phyloP scores from a whole-genome alignment of 2,329 filamentous ascomycete species.

The Cladosporium sphaerospermum region DNA sequence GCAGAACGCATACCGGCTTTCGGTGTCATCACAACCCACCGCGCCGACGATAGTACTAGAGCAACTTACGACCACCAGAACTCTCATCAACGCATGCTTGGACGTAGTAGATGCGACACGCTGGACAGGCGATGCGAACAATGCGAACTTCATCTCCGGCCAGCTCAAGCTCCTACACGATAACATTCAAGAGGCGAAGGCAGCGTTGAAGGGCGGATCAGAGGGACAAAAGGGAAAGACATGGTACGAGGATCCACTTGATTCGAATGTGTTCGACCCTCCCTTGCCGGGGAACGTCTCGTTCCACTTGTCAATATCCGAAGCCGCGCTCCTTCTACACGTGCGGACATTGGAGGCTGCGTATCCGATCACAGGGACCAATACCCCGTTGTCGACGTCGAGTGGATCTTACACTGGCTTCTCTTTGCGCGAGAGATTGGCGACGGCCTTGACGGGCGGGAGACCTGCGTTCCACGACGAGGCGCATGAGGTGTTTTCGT shows the following conservation, averaged over 20 bases:
- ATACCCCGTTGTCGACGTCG: slow-evolving; percentile 24
- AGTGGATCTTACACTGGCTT: slow-evolving; percentile 45
- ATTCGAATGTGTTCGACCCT: slow-evolving; percentile 52
- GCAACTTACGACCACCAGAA: slow-evolving; percentile 65
- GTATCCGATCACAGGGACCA: slow-evolving; percentile 27
- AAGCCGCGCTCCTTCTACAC: slow-evolving; percentile 54
- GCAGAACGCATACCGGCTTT: slow-evolving; percentile 45
- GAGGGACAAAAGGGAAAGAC: slow-evolving; percentile 38
- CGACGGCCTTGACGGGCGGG: slow-evolving; percentile 39
- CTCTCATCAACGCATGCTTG: slow-evolving; percentile 74
- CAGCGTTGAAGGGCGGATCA: slow-evolving; percentile 51
- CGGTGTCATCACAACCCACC: slow-evolving; percentile 46
- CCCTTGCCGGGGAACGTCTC: slow-evolving; percentile 62
- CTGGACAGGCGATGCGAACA: slow-evolving; percentile 60
- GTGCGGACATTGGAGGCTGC: slow-evolving; percentile 61
- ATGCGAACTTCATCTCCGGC: slow-evolving; percentile 52
- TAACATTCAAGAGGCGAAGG: slow-evolving; percentile 55
- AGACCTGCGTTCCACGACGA: slow-evolving; percentile 50
- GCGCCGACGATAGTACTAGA: slow-evolving; percentile 57
- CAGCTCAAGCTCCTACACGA: slow-evolving; percentile 55
- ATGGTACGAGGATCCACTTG: slow-evolving; percentile 52
- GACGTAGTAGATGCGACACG: slow-evolving; percentile 75
- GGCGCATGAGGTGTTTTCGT: slow-evolving; percentile 69
- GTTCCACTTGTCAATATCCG: slow-evolving; percentile 57
- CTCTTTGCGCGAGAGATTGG: slow-evolving; percentile 52